phyloP scores from a whole-genome alignment of 805 yeast genomes.

The Wickerhamiella vanderwaltii region DNA sequence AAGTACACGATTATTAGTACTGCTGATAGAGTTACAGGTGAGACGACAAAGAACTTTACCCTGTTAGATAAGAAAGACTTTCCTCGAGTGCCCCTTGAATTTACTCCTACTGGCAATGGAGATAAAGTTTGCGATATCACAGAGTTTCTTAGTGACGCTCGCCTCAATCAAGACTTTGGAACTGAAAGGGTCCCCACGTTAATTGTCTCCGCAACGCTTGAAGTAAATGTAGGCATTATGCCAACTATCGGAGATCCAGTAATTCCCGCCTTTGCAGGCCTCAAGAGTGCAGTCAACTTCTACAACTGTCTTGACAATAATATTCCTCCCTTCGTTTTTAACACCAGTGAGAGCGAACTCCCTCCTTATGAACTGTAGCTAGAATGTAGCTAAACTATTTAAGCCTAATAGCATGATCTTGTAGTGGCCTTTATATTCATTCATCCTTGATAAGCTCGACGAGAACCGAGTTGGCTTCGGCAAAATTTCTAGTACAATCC shows the following conservation, averaged over 20 bases:
- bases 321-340: too few species aligned
- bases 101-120: background rate
- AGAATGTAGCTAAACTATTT: too few species aligned
- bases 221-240: constrained; percentile 7
- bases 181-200: background rate
- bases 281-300: background rate
- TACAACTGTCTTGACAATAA: background rate
- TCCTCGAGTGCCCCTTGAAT: background rate
- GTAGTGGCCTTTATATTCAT: too few species aligned
- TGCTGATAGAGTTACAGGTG: background rate
- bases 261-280: constrained; percentile 1
- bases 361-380: too few species aligned
- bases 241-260: constrained; percentile 4
- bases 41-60: background rate
- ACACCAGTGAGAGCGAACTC: too few species aligned
- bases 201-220: constrained; percentile 3
- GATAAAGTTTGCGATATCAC: background rate
- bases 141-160: background rate
- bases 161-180: background rate
- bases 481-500: too few species aligned
- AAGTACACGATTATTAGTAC: background rate
- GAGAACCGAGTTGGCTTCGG: too few species aligned
- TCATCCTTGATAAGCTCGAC: too few species aligned
- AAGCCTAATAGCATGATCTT: too few species aligned
- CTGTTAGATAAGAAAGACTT: background rate